Conservation (phyloP, 1,139 yeast species). For the Wickerhamomyces sp. region DNA sequence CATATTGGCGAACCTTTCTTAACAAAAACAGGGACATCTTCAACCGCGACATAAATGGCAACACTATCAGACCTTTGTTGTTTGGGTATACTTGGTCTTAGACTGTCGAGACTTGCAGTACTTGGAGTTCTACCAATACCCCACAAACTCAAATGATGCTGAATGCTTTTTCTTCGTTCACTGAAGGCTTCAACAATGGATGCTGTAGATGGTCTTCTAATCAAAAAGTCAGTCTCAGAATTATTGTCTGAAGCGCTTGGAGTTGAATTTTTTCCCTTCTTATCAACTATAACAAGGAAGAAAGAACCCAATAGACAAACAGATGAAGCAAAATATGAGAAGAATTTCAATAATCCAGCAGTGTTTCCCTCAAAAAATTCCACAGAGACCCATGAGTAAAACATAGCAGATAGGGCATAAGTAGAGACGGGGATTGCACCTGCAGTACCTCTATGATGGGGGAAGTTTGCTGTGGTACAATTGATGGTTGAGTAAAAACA, state of each 20-base stretch:
- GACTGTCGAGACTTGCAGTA: constrained; percentile 11
- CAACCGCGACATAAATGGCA: constrained; percentile 23
- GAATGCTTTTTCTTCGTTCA: constrained; percentile 16
- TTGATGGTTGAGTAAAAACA: constrained; percentile 64
- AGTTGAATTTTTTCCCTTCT: constrained; percentile 5
- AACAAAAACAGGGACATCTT: constrained; percentile 25
- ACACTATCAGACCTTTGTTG: constrained; percentile 14
- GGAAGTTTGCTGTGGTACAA: constrained; percentile 66
- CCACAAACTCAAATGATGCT: constrained; percentile 21
- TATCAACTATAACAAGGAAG: constrained; percentile 23
- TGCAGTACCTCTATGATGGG: constrained; percentile 65
- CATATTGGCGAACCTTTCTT: constrained; percentile 22
- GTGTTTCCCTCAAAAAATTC: constrained; percentile 39
- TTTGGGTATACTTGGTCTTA: constrained; percentile 8
- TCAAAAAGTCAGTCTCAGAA: constrained; percentile 5
- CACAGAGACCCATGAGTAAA: constrained; percentile 39
- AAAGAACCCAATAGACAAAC: constrained; percentile 28
- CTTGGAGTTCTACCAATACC: constrained; percentile 24
- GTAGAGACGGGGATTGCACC: constrained; percentile 58
- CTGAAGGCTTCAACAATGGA: constrained; percentile 6
- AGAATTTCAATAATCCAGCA: constrained; percentile 32
- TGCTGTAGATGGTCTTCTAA: constrained; percentile 7
- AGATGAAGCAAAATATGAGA: constrained; percentile 26
- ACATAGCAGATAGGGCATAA: constrained; percentile 44
- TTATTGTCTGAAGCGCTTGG: neutral